These are phyloP conservation scores for Rhodotorula diobovata DNA, from an alignment of 768 basidiomycete genomes.

Conservation along the genomic window DNA sequence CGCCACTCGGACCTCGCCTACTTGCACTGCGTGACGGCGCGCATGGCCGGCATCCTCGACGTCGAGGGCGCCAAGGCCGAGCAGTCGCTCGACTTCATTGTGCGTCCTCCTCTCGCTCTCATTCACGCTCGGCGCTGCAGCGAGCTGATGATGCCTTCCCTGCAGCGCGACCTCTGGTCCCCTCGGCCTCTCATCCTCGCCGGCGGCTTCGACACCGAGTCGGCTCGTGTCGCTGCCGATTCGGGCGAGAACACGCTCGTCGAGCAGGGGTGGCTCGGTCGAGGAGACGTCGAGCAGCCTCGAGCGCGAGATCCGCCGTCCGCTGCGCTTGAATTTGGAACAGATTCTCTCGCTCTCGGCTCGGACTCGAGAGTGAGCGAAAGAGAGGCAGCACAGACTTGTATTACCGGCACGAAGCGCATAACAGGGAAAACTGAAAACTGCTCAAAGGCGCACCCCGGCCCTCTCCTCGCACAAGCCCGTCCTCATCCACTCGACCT, in stretches of 20 bases:
- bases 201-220: constrained; percentile 19
- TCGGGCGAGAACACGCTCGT: constrained; percentile 19
- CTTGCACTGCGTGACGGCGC: constrained; percentile 55
- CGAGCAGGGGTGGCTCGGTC: not conserved
- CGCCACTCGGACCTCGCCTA: constrained; percentile 52
- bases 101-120: constrained; percentile 3
- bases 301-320: too few relatives aligned
- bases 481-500: too few relatives aligned
- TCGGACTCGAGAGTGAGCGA: too few relatives aligned
- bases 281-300: too few relatives aligned
- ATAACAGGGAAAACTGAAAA: too few relatives aligned
- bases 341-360: too few relatives aligned
- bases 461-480: too few relatives aligned
- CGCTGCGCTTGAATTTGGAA: too few relatives aligned
- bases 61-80: constrained; percentile 5
- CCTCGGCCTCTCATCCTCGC: constrained; percentile 26
- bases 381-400: too few relatives aligned
- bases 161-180: constrained; percentile 28
- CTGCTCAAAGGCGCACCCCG: too few relatives aligned
- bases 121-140: not conserved
- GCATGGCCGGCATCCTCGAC: constrained; percentile 25
- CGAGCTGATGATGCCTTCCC: too few relatives aligned
- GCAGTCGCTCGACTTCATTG: constrained; percentile 42
- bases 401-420: too few relatives aligned
- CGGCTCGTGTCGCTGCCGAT: not conserved